A percentile compares a stretch with the other conserved stretches of the same genome.
Evolutionary conservation across 192 early-diverging fungal genomes (phyloP).

Genomic region (Oehlia diaphana): DNA sequence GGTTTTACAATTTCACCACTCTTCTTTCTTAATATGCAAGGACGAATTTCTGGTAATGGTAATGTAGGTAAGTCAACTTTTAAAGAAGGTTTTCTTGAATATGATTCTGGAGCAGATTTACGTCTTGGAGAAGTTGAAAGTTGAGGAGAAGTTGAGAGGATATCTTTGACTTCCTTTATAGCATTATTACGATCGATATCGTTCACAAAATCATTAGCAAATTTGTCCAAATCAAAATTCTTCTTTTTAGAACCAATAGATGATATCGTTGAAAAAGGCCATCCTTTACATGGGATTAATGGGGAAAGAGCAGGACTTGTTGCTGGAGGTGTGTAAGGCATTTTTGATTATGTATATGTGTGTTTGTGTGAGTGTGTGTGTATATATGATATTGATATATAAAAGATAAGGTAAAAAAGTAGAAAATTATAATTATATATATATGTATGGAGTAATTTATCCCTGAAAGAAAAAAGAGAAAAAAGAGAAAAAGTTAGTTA

Average conservation of each 20-base stretch:
- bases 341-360: background rate
- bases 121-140: constrained; percentile 25
- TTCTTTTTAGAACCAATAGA: background rate
- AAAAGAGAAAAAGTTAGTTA: too few species aligned
- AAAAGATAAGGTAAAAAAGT: background rate
- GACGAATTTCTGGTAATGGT: background rate
- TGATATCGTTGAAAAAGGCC: too few species aligned
- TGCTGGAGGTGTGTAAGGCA: background rate
- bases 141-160: constrained; percentile 14
- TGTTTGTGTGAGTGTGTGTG: too few species aligned
- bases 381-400: too few species aligned
- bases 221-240: background rate
- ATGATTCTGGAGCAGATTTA: constrained; percentile 16
- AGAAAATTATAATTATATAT: too few species aligned
- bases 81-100: background rate
- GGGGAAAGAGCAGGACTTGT: too few species aligned
- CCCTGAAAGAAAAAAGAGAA: too few species aligned
- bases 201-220: background rate
- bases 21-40: constrained; percentile 4
- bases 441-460: too few species aligned
- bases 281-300: background rate
- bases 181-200: background rate
- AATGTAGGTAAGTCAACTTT: background rate
- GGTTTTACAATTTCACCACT: constrained; percentile 26
- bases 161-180: constrained; percentile 8